These are phyloP conservation scores for Corymbia maculata DNA, from an alignment of 345 rosid species.

Conservation along the genomic window DNA sequence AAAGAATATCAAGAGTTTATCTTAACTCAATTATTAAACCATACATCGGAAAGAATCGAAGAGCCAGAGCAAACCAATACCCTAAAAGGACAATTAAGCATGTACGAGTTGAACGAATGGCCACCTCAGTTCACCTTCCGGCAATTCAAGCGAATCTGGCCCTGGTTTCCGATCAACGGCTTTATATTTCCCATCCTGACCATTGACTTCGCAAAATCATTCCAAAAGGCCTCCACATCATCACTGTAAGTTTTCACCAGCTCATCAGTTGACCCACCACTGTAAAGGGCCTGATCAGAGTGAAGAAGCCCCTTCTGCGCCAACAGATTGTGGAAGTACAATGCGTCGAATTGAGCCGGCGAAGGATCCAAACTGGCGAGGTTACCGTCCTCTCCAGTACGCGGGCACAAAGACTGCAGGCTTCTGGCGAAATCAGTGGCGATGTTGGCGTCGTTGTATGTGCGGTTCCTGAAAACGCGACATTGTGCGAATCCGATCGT, in stretches of 20 bases:
- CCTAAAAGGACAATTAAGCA: neutral
- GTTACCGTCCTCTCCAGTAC: conserved; percentile 2
- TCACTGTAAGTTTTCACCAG: conserved; percentile 5
- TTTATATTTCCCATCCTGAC: conserved; percentile 49
- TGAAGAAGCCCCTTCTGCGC: conserved; percentile 19
- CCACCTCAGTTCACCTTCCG: conserved; percentile 9
- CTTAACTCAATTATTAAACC: neutral
- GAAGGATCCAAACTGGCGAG: conserved; percentile 5
- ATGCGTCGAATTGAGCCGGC: conserved; percentile 2
- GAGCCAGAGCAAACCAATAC: neutral
- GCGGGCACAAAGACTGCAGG: conserved; percentile 17
- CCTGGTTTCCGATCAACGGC: conserved; percentile 28
- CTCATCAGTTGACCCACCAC: conserved; percentile 7
- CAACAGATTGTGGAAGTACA: conserved; percentile 21
- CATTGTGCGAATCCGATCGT: conserved; percentile 37
- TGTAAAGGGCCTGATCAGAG: conserved; percentile 21
- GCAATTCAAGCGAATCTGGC: conserved; percentile 39
- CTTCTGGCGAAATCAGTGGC: conserved; percentile 12
- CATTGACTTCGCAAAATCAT: conserved; percentile 34
- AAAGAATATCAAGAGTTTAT: neutral
- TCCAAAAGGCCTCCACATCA: conserved; percentile 10
- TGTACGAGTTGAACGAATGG: neutral
- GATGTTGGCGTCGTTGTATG: conserved; percentile 24
- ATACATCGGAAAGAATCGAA: neutral
- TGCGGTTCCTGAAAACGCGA: conserved; percentile 5